A percentile compares a stretch with the other conserved stretches of the same genome.
phyloP scores from a whole-genome alignment of 495 filamentous ascomycete genomes.

The Hyaloscypha bicolor region DNA sequence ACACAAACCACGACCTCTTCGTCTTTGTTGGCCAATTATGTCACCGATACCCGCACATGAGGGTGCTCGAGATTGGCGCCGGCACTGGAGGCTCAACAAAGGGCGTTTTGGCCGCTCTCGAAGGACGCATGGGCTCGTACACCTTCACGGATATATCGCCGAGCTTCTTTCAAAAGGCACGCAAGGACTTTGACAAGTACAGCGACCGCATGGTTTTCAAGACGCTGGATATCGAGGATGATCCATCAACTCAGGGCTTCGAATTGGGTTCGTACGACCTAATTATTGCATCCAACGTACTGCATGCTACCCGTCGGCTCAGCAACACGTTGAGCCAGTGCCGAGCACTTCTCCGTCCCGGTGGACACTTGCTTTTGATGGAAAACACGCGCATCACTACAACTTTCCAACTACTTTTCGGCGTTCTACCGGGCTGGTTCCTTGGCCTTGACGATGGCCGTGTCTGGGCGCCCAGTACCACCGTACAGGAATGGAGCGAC shows the following conservation, averaged over 20 bases:
- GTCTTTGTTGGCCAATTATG: slow-evolving; percentile 39
- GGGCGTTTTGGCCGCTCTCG: slow-evolving; percentile 31
- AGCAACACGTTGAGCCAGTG: slow-evolving; percentile 43
- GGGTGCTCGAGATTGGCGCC: slow-evolving; percentile 27
- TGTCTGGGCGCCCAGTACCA: slow-evolving; percentile 38
- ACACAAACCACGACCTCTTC: slow-evolving; percentile 18
- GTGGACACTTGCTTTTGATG: slow-evolving; percentile 39
- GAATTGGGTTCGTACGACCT: slow-evolving; percentile 48
- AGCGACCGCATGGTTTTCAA: slow-evolving; percentile 47
- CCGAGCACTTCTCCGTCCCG: slow-evolving; percentile 51
- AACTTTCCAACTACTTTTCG: slow-evolving; percentile 40
- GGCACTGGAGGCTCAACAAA: slow-evolving; percentile 46
- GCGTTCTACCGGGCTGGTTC: slow-evolving; percentile 55
- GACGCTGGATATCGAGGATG: slow-evolving; percentile 46
- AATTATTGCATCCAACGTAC: slow-evolving; percentile 43
- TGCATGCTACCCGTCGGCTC: slow-evolving; percentile 51
- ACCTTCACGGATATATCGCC: slow-evolving; percentile 54
- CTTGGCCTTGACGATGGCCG: slow-evolving; percentile 47
- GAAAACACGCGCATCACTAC: slow-evolving; percentile 39
- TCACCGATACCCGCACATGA: slow-evolving; percentile 46
- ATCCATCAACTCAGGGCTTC: slow-evolving; percentile 47
- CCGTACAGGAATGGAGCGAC: slow-evolving; percentile 40
- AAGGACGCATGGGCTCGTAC: slow-evolving; percentile 41
- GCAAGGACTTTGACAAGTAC: slow-evolving; percentile 42
- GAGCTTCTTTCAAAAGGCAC: slow-evolving; percentile 46